phyloP scores from a whole-genome alignment of 345 rosid species.

The Bruguiera gymnorhiza region DNA sequence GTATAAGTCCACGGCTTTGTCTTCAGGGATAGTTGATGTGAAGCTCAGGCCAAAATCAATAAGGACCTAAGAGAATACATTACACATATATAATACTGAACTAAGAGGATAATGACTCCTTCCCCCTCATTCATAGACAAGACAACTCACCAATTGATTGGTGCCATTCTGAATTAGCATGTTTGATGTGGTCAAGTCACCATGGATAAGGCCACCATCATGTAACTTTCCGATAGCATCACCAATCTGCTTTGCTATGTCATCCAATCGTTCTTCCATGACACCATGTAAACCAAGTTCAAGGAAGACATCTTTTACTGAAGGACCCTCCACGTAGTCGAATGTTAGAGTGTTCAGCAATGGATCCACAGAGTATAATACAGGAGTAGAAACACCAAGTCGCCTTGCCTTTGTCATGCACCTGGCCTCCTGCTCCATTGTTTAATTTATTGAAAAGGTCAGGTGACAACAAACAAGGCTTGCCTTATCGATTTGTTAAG shows the following conservation, averaged over 20 bases:
- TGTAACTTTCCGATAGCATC: constrained; percentile 82
- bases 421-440: constrained; percentile 68
- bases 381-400: constrained; percentile 83
- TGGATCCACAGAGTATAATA: constrained; percentile 73
- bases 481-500: not conserved
- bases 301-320: constrained; percentile 84
- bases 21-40: constrained; percentile 90
- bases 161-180: constrained; percentile 64
- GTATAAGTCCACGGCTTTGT: constrained; percentile 92
- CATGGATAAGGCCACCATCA: constrained; percentile 95
- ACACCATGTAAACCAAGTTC: constrained; percentile 67
- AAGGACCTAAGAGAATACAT: constrained; percentile 49
- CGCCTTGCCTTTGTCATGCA: constrained; percentile 96
- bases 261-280: constrained; percentile 61
- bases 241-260: constrained; percentile 82
- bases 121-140: too few species aligned
- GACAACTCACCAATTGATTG: constrained; percentile 59
- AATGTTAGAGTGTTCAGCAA: constrained; percentile 66
- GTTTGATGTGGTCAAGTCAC: constrained; percentile 93
- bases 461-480: not conserved
- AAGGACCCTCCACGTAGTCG: constrained; percentile 74
- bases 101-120: not conserved
- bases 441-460: not conserved
- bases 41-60: constrained; percentile 95
- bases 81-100: constrained; percentile 16